Base-by-base conservation (phyloP, 2,329 filamentous ascomycete genomes). In the Fusarium pseudoanthophilum region DNA sequence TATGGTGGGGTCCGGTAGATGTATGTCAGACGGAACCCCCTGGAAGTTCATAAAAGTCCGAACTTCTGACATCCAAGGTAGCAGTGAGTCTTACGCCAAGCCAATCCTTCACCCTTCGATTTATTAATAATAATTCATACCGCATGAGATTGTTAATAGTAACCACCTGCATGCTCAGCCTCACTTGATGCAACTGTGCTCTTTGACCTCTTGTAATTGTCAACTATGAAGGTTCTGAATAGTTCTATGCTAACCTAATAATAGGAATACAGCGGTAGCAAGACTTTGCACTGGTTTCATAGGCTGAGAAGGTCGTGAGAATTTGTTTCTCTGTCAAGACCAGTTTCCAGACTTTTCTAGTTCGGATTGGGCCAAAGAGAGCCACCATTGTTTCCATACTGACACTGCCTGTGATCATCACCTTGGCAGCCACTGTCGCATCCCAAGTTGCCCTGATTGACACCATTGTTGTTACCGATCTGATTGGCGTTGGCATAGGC, bases 241-340 rank as follows among this genome's bases (percentile, higher is more conserved):
- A 20, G 4, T 2, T 24, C 11, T 5, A 4, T 26, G 24, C 10
- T 1, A 24, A 14, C 21, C 13, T 8, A 13, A n/a, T 9, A 7
- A 39, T 39, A n/a, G 34, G 2, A 37, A 26, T 14, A 4, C 13
- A 7, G 8, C 5, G 18, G 0, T 16, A 32, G 15, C 0, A 1
- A n/a, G 18, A 7, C 7, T 7, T 18, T 7, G 2, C 2, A 18
- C 3, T 18, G 28, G 0, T 7, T 30, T 10, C 3, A 7, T 14
- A 51, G 0, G 7, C 28, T 16, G 21, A n/a, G 16, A 49, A n/a
- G 14, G 3, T 10, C 7, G 4, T n/a, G 15, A 0, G n/a, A 26
- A 4, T 20, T 42, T 42, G 11, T 24, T 2, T 16, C 15, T 28
- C 15, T 55, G 18, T 28, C 24, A 28, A 26, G 24, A n/a, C 24